Evolutionary conservation across 2,329 filamentous ascomycete genomes (phyloP).

Genomic region (Penicillium sp.): DNA sequence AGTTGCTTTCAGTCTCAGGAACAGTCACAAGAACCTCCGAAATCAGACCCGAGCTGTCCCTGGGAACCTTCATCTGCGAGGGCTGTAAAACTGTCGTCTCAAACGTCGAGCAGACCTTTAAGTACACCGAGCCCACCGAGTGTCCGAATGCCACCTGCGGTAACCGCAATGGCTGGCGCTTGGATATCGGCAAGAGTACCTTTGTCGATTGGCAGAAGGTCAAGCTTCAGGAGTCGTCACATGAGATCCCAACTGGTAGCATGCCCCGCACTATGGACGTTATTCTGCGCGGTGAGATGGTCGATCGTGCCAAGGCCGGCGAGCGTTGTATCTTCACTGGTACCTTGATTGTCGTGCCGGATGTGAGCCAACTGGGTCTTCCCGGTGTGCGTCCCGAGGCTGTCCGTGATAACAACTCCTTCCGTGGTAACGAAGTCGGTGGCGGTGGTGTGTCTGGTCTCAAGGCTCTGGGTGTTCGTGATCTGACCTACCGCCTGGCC

Average conservation of each 20-base stretch:
- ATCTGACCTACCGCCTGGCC: slow-evolving; percentile 92
- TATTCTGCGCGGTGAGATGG: slow-evolving; percentile 93
- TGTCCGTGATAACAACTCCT: slow-evolving; percentile 75
- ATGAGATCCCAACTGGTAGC: slow-evolving; percentile 95
- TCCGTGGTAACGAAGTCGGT: slow-evolving; percentile 74
- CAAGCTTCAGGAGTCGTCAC: slow-evolving; percentile 95
- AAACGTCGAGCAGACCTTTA: slow-evolving; percentile 95
- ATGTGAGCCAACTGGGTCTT: slow-evolving; percentile 90
- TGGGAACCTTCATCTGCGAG: slow-evolving; percentile 91
- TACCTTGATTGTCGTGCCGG: slow-evolving; percentile 91
- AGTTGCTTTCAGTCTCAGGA: slow-evolving; percentile 90
- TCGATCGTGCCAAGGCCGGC: slow-evolving; percentile 93
- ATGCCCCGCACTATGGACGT: slow-evolving; percentile 99
- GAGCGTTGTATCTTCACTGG: slow-evolving; percentile 99
- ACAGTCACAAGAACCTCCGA: slow-evolving; percentile 97
- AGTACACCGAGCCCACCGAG: slow-evolving; percentile 94
- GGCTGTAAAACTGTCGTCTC: slow-evolving; percentile 78
- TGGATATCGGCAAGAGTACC: slow-evolving; percentile 96
- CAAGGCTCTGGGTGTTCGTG: slow-evolving; percentile 88
- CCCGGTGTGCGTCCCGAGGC: slow-evolving; percentile 82
- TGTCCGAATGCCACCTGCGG: slow-evolving; percentile 85
- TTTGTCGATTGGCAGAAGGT: slow-evolving; percentile 99
- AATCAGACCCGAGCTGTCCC: slow-evolving; percentile 86
- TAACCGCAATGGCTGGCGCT: slow-evolving; percentile 87
- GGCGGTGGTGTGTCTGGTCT: slow-evolving; percentile 83